A percentile compares a stretch with the other conserved stretches of the same genome.
These are phyloP conservation scores for Metahyphopichia silvanorum DNA, from an alignment of 805 yeast genomes.

Conservation along the genomic window DNA sequence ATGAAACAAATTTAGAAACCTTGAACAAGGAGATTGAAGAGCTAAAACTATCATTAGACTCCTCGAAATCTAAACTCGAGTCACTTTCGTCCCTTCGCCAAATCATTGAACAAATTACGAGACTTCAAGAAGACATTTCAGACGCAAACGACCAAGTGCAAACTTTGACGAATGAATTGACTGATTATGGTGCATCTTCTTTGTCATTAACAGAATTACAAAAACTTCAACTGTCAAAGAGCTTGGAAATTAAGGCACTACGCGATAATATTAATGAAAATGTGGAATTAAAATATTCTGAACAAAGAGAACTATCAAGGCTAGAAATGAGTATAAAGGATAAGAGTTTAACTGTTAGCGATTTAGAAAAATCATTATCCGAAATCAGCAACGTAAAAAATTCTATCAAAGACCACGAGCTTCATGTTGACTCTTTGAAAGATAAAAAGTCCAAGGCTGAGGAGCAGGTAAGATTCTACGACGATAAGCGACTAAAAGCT, in stretches of 20 bases:
- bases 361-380: conserved; percentile 48
- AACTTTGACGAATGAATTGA: conserved; percentile 29
- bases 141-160: conserved; percentile 21
- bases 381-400: conserved; percentile 43
- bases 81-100: conserved; percentile 16
- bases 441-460: conserved; percentile 4
- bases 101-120: conserved; percentile 29
- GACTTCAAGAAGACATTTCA: conserved; percentile 29
- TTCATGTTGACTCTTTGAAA: conserved; percentile 13
- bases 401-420: conserved; percentile 32
- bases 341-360: conserved; percentile 47
- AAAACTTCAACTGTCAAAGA: conserved; percentile 33
- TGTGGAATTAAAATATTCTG: conserved; percentile 41
- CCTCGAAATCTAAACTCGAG: conserved; percentile 6
- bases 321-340: conserved; percentile 54
- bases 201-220: conserved; percentile 47
- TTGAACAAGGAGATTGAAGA: conserved; percentile 3
- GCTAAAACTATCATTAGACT: conserved; percentile 5
- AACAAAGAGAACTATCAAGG: conserved; percentile 40
- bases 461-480: conserved; percentile 4
- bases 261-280: conserved; percentile 30
- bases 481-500: conserved; percentile 3
- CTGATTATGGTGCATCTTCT: conserved; percentile 32
- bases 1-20: conserved; percentile 2
- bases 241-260: conserved; percentile 33